Base-by-base conservation (phyloP, 2,329 filamentous ascomycete genomes). In the Cladophialophora yegresii region DNA sequence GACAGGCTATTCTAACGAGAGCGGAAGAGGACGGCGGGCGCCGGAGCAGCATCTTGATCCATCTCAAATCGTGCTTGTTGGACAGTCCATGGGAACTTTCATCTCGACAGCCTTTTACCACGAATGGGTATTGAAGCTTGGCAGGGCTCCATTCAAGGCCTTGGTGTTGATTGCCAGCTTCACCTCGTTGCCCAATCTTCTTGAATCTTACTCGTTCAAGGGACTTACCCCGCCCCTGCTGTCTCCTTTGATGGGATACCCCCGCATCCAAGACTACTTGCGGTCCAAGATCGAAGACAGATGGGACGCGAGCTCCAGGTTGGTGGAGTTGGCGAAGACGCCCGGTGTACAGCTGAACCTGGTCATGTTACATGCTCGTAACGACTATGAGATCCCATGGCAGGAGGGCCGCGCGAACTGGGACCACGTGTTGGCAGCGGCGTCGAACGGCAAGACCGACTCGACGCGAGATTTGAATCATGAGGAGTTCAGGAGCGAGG, bases 21-120 rank as follows among this genome's bases (percentile, higher is more conserved):
- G 87, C 12, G 40, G 28, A 36, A 57, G 28, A 22, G 26, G 22
- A 40, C 10, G 23, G 13, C 20, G 28, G 43, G n/a, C 26, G 28
- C 50, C 13, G n/a, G 36, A 47, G 10, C 30, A 49, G 13, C 79
- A 84, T 0, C 82, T 97, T 20, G 82, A 89, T 0, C 79, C 91
- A 0, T 83, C 84, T 45, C 87, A 87, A 28, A 95, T 96, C 67
- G 86, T 93, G 2, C 81, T 97, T 30, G 80, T 96, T 2, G 93
- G 93, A 20, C 93, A 97, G 72, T 95, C 90, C 71, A 83, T 98
- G 0, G 93, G 93, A 26, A 96, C 93, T 0, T 93, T 91, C 0
- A 90, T 97, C 1, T 87, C 89, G 5, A 84, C 87, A 53, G 93
- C 87, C 2, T 86, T 91, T 0, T 88, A 69, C 50, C 66, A 71